Conservation (phyloP, 768 basidiomycete genomes). For the Cystofilobasidium macerans region DNA sequence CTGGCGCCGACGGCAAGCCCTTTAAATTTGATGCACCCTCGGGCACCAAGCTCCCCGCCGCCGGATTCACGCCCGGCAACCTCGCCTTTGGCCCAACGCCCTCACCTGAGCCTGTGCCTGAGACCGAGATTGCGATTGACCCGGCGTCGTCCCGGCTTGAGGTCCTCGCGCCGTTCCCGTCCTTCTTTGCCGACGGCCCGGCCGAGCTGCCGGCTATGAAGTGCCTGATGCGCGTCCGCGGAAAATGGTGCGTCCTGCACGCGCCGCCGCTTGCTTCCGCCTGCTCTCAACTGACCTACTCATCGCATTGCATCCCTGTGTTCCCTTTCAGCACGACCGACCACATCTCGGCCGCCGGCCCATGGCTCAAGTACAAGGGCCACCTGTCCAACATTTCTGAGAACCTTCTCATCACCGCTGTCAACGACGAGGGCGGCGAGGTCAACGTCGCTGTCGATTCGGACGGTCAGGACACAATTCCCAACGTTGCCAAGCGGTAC, state of each 20-base stretch:
- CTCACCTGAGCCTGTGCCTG: constrained; percentile 60
- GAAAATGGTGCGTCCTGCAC: constrained; percentile 56
- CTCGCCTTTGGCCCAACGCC: constrained; percentile 66
- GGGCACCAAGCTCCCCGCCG: constrained; percentile 70
- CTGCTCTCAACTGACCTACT: neutral
- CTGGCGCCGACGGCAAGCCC: constrained; percentile 52
- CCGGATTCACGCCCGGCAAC: constrained; percentile 65
- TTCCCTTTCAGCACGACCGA: constrained; percentile 61
- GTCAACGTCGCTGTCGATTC: constrained; percentile 83
- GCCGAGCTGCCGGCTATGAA: constrained; percentile 71
- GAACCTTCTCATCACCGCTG: constrained; percentile 85
- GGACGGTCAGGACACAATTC: constrained; percentile 64
- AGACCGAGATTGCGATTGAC: constrained; percentile 64
- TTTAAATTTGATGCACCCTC: constrained; percentile 78
- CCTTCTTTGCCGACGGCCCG: constrained; percentile 52
- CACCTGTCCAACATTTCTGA: constrained; percentile 93
- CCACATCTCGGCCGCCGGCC: constrained; percentile 94
- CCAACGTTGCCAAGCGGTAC: constrained; percentile 77
- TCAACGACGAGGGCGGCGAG: constrained; percentile 87
- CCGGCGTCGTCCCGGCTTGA: constrained; percentile 76
- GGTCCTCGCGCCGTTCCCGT: constrained; percentile 68
- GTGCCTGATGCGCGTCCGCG: constrained; percentile 78
- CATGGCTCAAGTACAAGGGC: constrained; percentile 96
- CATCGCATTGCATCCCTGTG: neutral
- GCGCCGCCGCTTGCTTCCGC: neutral